Base-by-base conservation (phyloP, 768 basidiomycete species). In the Phanerochaete sordida region DNA sequence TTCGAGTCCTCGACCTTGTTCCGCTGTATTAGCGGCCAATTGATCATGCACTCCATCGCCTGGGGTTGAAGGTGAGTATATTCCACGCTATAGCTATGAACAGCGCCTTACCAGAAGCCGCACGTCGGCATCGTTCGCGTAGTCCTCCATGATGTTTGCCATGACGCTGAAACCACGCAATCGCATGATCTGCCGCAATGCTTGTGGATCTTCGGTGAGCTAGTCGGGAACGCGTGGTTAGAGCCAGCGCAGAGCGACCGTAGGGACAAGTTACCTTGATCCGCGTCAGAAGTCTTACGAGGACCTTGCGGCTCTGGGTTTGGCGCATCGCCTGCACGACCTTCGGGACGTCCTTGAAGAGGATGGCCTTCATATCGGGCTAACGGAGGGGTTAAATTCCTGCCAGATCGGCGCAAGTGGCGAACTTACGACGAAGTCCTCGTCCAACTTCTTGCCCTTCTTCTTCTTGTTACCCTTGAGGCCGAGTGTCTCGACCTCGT, bases 101-200 rank as follows among this genome's bases (percentile, higher is more conserved):
- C n/a, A n/a, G n/a, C n/a, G 2, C 76, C 90, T 46, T 62, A 95
- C 95, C 65, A 88, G 73, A 13, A 79, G 72, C n/a, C 86, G 73
- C 43, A 96, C 76, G 43, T 95, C 91, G 31, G 76, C 50, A 68
- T 98, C 93, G 19, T 81, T 77, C 12, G 68, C 68, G 64, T 93
- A 77, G 67, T 98, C 94, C 37, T 90, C 84, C 30, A 98, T 75
- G 39, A 98, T 80, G 68, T 90, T 92, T 47, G 85, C 88, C 93
- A 98, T 95, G 16, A 95, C 76, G 73, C 88, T 91, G 71, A 95
- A 91, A 1, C 95, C 95, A 69, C 97, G 93, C 68, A 98, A 77
- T 4, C 94, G 88, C 85, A 97, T 89, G 50, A 98, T 80, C 70
- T 93, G 86, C 30, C 92, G 81, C 26, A 94, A 77, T 13, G 93